phyloP scores from a whole-genome alignment of 768 basidiomycete species.

The Neoboletus subvelutipes region DNA sequence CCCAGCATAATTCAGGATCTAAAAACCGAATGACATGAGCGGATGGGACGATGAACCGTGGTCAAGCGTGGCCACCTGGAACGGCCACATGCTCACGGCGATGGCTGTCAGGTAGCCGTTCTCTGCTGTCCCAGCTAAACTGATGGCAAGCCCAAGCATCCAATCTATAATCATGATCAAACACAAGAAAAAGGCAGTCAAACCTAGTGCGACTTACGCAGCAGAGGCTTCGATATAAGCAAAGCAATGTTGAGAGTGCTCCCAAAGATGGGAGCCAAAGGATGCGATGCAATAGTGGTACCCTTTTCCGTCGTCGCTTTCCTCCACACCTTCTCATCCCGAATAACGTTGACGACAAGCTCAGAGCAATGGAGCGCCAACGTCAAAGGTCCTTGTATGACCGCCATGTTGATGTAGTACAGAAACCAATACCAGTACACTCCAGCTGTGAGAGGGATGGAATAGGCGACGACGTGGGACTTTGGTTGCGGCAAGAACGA shows the following conservation, averaged over 20 bases:
- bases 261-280: slow-evolving; percentile 25
- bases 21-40: not conserved
- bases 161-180: slow-evolving; percentile 21
- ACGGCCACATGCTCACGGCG: slow-evolving; percentile 26
- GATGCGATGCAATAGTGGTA: slow-evolving; percentile 15
- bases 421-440: slow-evolving; percentile 26
- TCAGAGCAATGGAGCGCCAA: slow-evolving; percentile 30
- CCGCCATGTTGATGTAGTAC: slow-evolving; percentile 26
- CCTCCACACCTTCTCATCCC: slow-evolving; percentile 30
- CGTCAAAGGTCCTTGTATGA: slow-evolving; percentile 30
- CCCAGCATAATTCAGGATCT: slow-evolving; percentile 30
- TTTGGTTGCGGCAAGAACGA: slow-evolving; percentile 26
- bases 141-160: slow-evolving; percentile 34
- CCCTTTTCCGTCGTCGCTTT: slow-evolving; percentile 20
- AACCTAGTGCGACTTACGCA: slow-evolving; percentile 23
- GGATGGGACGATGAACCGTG: not conserved
- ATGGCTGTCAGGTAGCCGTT: slow-evolving; percentile 12
- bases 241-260: slow-evolving; percentile 15
- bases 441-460: slow-evolving; percentile 19
- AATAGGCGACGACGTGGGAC: slow-evolving; percentile 22
- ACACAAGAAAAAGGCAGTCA: not conserved
- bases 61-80: slow-evolving; percentile 18
- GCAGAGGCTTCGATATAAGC: slow-evolving; percentile 23
- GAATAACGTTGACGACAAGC: slow-evolving; percentile 29
- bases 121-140: slow-evolving; percentile 14